A percentile compares a stretch with the other conserved stretches of the same genome.
phyloP scores from a whole-genome alignment of 306 rosid species.

The Benincasa hispida region DNA sequence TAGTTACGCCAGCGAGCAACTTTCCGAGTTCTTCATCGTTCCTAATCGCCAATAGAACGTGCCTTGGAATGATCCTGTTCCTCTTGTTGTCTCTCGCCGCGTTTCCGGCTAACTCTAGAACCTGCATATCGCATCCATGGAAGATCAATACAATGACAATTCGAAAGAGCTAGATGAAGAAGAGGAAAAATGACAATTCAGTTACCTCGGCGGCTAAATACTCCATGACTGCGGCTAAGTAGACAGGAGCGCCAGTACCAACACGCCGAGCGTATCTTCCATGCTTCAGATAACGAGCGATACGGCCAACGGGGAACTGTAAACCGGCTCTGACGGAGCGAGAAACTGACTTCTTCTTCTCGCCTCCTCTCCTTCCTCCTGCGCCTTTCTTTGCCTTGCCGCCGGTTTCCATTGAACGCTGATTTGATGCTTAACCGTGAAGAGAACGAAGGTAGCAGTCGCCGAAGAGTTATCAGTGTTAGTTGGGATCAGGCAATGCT shows the following conservation, averaged over 20 bases:
- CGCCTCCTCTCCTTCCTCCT: constrained; percentile 10
- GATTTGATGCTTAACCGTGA: too few relatives aligned
- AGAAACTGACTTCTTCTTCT: constrained; percentile 10
- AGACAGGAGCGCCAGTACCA: constrained; percentile 11
- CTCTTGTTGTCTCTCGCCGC: constrained; percentile 34
- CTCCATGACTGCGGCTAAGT: constrained; percentile 10
- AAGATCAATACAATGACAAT: not conserved
- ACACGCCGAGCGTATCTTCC: constrained; percentile 10
- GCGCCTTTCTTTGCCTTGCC: constrained; percentile 3
- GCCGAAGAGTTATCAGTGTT: not conserved
- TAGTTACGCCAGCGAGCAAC: constrained; percentile 24
- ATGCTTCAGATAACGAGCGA: constrained; percentile 8
- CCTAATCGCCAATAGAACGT: constrained; percentile 24
- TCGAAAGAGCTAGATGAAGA: not conserved
- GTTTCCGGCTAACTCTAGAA: constrained; percentile 28
- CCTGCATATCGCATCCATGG: not conserved
- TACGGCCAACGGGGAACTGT: constrained; percentile 11
- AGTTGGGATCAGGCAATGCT: too few relatives aligned
- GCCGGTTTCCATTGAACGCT: not conserved
- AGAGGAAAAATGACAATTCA: not conserved
- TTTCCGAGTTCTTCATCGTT: constrained; percentile 33
- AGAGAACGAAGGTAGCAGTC: not conserved
- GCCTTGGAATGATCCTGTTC: constrained; percentile 27
- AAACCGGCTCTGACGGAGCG: constrained; percentile 14
- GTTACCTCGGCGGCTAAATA: constrained; percentile 11